Evolutionary conservation across 192 early-diverging fungal genomes (phyloP).

Genomic region (Linnemannia elongata): DNA sequence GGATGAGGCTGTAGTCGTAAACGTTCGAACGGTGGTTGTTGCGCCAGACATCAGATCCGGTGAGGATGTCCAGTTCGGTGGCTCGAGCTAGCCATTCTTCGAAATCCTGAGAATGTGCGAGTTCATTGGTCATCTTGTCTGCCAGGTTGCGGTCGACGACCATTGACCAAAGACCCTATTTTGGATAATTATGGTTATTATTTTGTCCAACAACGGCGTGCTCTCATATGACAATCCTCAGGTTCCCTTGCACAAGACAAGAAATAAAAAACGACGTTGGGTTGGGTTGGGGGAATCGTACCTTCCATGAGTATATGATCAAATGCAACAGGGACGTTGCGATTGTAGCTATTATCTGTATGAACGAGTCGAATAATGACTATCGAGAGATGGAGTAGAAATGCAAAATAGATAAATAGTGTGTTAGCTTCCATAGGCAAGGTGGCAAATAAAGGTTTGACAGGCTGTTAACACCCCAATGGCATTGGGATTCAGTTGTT

Average conservation of each 20-base stretch:
- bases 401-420: neutral
- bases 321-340: constrained; percentile 35
- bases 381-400: neutral
- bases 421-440: neutral
- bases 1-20: constrained; percentile 78
- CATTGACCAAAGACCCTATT: constrained; percentile 49
- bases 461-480: neutral
- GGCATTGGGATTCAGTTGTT: neutral
- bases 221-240: neutral
- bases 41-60: constrained; percentile 71
- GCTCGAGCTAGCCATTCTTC: constrained; percentile 67
- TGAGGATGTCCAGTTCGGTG: constrained; percentile 62
- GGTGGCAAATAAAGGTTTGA: neutral
- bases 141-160: constrained; percentile 55
- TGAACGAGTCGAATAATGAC: neutral
- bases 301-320: constrained; percentile 54
- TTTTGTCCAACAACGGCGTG: neutral
- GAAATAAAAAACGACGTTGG: neutral
- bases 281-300: neutral
- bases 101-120: constrained; percentile 62
- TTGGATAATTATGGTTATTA: neutral
- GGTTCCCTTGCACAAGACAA: neutral
- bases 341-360: constrained; percentile 33
- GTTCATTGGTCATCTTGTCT: constrained; percentile 58
- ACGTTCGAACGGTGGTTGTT: constrained; percentile 63